These are phyloP conservation scores for Choanephora cucurbitarum DNA, from an alignment of 371 early-diverging fungal species.

Conservation along the genomic window DNA sequence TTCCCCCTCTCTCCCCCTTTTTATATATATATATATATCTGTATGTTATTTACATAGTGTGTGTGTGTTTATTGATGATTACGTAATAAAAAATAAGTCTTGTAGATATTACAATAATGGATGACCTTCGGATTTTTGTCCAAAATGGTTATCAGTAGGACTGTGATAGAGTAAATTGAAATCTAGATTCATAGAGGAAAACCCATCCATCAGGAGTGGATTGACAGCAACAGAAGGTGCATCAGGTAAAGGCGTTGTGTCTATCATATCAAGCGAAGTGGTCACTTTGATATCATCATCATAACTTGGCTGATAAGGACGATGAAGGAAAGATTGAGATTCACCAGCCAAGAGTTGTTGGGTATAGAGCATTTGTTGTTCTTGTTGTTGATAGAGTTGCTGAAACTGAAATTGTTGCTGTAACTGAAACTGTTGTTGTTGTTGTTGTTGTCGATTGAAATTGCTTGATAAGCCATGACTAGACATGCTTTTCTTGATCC, in stretches of 20 bases:
- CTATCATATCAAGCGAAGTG: background rate
- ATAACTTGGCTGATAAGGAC: slow-evolving; percentile 22
- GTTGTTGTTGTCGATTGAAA: slow-evolving; percentile 16
- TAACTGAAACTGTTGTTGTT: slow-evolving; percentile 9
- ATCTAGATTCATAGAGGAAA: slow-evolving; percentile 10
- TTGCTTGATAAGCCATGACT: slow-evolving; percentile 18
- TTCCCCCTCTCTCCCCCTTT: too few relatives aligned
- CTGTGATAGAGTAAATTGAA: slow-evolving; percentile 6
- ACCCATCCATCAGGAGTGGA: slow-evolving; percentile 2
- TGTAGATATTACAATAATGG: slow-evolving; percentile 14
- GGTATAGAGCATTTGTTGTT: slow-evolving; percentile 6
- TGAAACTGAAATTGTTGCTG: slow-evolving; percentile 19
- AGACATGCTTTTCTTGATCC: slow-evolving; percentile 22
- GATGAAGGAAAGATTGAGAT: slow-evolving; percentile 6
- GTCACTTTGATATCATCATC: slow-evolving; percentile 9
- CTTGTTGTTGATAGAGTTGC: slow-evolving; percentile 15
- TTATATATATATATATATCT: too few relatives aligned
- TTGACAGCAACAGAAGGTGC: background rate
- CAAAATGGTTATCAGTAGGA: slow-evolving; percentile 6
- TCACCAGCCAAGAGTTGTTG: background rate
- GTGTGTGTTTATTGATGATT: background rate
- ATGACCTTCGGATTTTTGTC: slow-evolving; percentile 24
- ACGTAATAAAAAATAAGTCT: background rate
- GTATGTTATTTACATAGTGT: background rate
- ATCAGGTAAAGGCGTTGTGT: background rate